These are phyloP conservation scores for Aspergillus egyptiacus DNA, from an alignment of 495 filamentous ascomycete genomes.

Conservation along the genomic window DNA sequence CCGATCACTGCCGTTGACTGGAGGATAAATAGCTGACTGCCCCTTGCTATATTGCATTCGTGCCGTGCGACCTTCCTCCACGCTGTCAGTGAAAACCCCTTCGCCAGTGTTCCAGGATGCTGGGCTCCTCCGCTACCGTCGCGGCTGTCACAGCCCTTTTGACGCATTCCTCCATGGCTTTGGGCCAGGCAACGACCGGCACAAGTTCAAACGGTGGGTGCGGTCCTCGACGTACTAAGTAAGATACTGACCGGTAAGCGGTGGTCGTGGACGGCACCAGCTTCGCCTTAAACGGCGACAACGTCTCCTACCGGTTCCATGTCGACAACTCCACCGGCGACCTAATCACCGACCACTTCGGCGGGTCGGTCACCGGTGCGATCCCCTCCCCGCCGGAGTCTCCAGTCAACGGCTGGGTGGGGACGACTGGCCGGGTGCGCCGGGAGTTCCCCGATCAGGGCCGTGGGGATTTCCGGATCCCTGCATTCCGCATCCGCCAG, in stretches of 20 bases:
- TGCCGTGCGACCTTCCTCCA: too few species aligned
- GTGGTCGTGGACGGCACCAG: slow-evolving; percentile 33
- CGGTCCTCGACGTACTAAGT: background rate
- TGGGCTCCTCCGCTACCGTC: background rate
- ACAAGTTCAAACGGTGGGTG: background rate
- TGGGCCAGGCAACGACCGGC: background rate
- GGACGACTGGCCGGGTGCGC: slow-evolving; percentile 37
- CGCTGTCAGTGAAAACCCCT: too few species aligned
- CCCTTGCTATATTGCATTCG: too few species aligned
- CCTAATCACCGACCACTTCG: slow-evolving; percentile 48
- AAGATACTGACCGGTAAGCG: background rate
- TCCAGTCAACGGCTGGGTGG: slow-evolving; percentile 43
- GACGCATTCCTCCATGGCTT: background rate
- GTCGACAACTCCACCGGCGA: slow-evolving; percentile 46
- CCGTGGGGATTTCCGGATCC: slow-evolving; percentile 48
- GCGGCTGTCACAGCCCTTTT: background rate
- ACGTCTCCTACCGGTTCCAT: slow-evolving; percentile 50
- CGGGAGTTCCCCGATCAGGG: slow-evolving; percentile 53
- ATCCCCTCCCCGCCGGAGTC: slow-evolving; percentile 35
- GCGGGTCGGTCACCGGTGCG: slow-evolving; percentile 26
- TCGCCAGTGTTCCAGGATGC: background rate
- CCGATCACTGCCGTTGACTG: too few species aligned
- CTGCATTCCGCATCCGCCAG: slow-evolving; percentile 48
- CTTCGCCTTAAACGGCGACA: slow-evolving; percentile 45
- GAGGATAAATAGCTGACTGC: too few species aligned